Base-by-base conservation (phyloP, 2,329 filamentous ascomycete genomes). In the Pseudocercospora cruenta region DNA sequence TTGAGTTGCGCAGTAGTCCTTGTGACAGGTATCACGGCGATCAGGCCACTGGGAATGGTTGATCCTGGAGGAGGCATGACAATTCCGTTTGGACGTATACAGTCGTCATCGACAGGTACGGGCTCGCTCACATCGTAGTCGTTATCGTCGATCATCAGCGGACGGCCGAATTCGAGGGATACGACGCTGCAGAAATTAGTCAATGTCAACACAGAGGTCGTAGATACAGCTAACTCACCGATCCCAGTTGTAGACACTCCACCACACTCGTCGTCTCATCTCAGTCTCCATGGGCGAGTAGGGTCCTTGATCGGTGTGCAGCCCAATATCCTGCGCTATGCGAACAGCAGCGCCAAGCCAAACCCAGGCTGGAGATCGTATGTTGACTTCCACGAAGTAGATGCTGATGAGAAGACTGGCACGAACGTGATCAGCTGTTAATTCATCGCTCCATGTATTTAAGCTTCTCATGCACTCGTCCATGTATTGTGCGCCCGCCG, bases 241-340 rank as follows among this genome's bases (percentile, higher is more conserved):
- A 80, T 99, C 95, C 81, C 94, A 88, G 53, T 93, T 88, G 79
- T 98, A 98, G 64, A 97, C 87, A 14, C 92, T 88, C 93, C 95
- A 99, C 94, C 94, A 99, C 2, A 95, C 87, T 63, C 94, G 86
- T 67, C 91, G 88, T 62, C 94, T 88, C 88, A 94, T 93, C 78
- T 98, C 94, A 10, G 87, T 87, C 73, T 97, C 93, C 14, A 96
- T 82, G 0, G 88, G 84, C 1, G 91, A 86, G 85, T 90, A 93
- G 0, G 89, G 85, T 0, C 90, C 90, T 1, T 87, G 87, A 73
- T 96, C 92, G 6, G 87, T 82, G 73, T 97, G 90, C 9, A 98
- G 82, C 0, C 92, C 92, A 54, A 97, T 84, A 70, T 95, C 91
- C 76, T 98, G 94, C 0, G 91, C 91, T 60, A 91, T 89, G 58